Base-by-base conservation (phyloP, 305 asterid species). In the Rubia peregrina region DNA sequence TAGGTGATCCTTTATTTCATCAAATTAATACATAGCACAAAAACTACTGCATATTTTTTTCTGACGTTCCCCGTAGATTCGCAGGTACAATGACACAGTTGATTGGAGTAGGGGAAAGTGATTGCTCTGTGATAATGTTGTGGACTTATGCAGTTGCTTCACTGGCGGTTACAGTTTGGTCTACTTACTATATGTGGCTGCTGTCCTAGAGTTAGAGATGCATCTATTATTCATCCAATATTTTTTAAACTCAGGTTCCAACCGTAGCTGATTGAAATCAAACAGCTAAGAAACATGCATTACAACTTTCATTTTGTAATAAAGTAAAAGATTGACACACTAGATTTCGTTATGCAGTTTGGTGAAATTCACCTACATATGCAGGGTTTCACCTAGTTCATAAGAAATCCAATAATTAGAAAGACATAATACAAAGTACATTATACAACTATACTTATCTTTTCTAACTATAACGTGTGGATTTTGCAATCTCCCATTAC, bases 141-240 rank as follows among this genome's bases (percentile, higher is more conserved):
- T 80, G 84, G 84, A 77, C 57, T 66, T 80, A 80, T 69, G 76
- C 69, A 22, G 69, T 74, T 70, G 84, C 81, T n/a, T 53, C 77
- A 64, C 5, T 77, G 19, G 73, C 84, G 11, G 65, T 77, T 48
- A 77, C 84, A 30, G 71, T 77, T 3, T 80, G 84, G 84, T 26
- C 74, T 2, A 71, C 84, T 30, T 69, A 48, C 51, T 76, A 65
- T 49, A 51, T 79, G 78, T 79, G 78, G 83, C 38, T 76, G 41
- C 48, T 79, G 66, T 73, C 78, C 57, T 74, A 65, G 71, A n/a
- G 5, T 10, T 3, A 17, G 21, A 17, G 59, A 51, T 51, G 22
- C 59, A 51, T 51, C 17, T 17, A 51, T 51, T 17, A n/a, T 51
- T 51, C 59, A 51, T 51, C 59, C 59, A 51, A 14, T 48, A 48